Percentiles rank a stretch among this genome's conserved stretches.
Conservation (phyloP, 495 filamentous ascomycete species). For the Penicillium riverlandense region DNA sequence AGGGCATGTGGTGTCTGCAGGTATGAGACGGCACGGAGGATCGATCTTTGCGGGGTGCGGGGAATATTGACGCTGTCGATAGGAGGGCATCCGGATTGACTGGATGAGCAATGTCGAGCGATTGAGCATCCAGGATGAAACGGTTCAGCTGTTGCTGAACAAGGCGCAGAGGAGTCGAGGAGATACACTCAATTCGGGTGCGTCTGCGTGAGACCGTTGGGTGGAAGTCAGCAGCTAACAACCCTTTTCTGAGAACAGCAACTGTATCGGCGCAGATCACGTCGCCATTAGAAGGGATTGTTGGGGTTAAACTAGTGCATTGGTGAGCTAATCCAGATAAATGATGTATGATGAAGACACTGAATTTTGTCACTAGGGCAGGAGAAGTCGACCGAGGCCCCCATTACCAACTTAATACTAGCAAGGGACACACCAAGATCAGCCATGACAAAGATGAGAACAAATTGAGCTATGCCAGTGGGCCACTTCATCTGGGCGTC, state of each 20-base stretch:
- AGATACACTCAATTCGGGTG: constrained; percentile 52
- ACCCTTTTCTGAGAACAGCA: constrained; percentile 2
- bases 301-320: constrained; percentile 57
- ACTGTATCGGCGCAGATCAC: constrained; percentile 32
- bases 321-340: constrained; percentile 36
- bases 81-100: constrained; percentile 36
- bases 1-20: constrained; percentile 36
- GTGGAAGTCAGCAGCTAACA: too few relatives aligned
- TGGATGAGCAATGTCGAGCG: constrained; percentile 45
- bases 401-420: constrained; percentile 54
- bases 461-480: constrained; percentile 48
- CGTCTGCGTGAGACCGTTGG: not conserved
- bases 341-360: not conserved
- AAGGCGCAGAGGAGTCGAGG: constrained; percentile 41
- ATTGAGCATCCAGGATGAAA: constrained; percentile 24
- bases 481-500: constrained; percentile 46
- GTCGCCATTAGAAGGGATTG: constrained; percentile 51
- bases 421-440: constrained; percentile 36
- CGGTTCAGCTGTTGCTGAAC: constrained; percentile 32
- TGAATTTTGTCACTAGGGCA: constrained; percentile 16
- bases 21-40: constrained; percentile 8
- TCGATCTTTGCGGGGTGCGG: not conserved
- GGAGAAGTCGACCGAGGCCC: constrained; percentile 47
- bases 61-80: constrained; percentile 2
- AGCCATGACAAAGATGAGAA: constrained; percentile 29